Conservation (phyloP, 2,329 filamentous ascomycete genomes). For the Pseudocercospora eumusae region DNA sequence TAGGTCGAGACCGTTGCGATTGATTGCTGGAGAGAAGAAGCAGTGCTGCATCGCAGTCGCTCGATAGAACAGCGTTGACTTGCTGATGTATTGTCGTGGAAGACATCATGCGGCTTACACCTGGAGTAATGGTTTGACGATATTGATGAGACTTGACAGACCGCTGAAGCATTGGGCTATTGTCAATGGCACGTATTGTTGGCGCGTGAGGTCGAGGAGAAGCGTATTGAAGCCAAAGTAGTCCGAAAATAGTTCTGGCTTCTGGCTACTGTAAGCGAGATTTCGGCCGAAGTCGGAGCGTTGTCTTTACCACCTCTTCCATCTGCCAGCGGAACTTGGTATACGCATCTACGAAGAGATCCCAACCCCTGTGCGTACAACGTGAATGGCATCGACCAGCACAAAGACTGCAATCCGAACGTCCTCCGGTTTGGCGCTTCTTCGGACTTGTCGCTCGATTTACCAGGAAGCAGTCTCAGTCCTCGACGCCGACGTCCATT, state of each 20-base stretch:
- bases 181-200: not conserved
- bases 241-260: not conserved
- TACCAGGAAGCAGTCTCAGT: not conserved
- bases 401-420: not conserved
- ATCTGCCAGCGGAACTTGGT: not conserved
- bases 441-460: slow-evolving; percentile 7
- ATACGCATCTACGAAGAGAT: not conserved
- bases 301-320: not conserved
- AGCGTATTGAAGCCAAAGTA: not conserved
- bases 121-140: not conserved
- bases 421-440: not conserved
- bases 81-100: not conserved
- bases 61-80: not conserved
- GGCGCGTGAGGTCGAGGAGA: not conserved
- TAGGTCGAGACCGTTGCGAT: not conserved
- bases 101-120: not conserved
- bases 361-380: not conserved
- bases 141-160: not conserved
- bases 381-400: not conserved
- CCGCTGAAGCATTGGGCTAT: not conserved
- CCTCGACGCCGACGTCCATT: not conserved
- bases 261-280: not conserved
- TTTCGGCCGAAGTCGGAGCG: not conserved
- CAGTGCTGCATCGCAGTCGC: not conserved
- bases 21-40: not conserved